phyloP scores from a whole-genome alignment of 140 eudicot species.

The Senecio squalidus region DNA sequence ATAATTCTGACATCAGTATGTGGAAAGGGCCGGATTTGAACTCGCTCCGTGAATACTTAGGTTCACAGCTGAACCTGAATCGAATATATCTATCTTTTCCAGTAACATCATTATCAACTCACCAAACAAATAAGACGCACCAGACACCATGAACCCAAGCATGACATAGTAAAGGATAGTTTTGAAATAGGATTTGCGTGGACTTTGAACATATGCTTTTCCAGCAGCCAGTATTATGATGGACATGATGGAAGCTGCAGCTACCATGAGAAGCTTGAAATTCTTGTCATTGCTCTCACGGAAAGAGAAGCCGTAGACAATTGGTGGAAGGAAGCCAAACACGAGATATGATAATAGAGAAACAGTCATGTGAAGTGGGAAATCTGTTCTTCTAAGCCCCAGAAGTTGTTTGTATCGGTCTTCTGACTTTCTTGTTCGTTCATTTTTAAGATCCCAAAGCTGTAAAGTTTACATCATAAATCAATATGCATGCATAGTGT shows the following conservation, averaged over 20 bases:
- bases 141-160: conserved; percentile 59
- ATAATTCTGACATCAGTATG: background rate
- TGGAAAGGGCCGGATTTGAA: conserved; percentile 11
- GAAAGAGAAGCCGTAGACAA: conserved; percentile 64
- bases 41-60: conserved; percentile 17
- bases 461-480: conserved; percentile 19
- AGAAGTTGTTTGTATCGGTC: conserved; percentile 51
- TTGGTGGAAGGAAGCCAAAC: conserved; percentile 75
- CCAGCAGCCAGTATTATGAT: conserved; percentile 55
- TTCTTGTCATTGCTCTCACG: conserved; percentile 47
- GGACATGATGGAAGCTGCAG: conserved; percentile 53
- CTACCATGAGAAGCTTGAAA: conserved; percentile 59
- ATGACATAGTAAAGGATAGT: conserved; percentile 37
- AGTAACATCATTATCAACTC: conserved; percentile 40
- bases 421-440: conserved; percentile 19
- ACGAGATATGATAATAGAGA: conserved; percentile 51
- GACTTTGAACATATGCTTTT: conserved; percentile 52
- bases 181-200: conserved; percentile 46
- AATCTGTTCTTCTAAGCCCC: conserved; percentile 59
- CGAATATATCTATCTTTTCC: conserved; percentile 49
- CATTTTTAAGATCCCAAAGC: conserved; percentile 64
- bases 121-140: conserved; percentile 61
- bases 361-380: conserved; percentile 48
- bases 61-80: conserved; percentile 19
- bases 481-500: background rate